A percentile compares a stretch with the other conserved stretches of the same genome.
phyloP scores from a whole-genome alignment of 257 asterid species.

The Coffea eugenioides region DNA sequence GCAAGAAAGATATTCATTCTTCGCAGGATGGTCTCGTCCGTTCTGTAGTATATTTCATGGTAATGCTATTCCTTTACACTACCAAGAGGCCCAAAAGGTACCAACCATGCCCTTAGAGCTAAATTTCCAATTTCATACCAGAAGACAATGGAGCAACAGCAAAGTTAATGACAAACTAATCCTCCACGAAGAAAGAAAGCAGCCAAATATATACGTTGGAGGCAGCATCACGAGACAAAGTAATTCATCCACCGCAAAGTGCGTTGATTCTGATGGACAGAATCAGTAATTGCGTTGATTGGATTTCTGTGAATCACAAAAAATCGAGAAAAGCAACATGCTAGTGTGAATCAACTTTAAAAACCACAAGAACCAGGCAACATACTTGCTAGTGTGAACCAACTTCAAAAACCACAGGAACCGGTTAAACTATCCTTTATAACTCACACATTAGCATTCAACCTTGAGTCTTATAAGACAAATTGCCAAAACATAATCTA shows the following conservation, averaged over 20 bases:
- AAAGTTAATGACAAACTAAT: neutral
- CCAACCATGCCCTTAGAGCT: too few species aligned
- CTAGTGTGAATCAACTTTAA: too few species aligned
- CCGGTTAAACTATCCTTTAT: neutral
- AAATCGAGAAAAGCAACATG: too few species aligned
- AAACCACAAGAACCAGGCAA: too few species aligned
- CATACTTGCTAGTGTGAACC: neutral
- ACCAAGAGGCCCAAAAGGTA: too few species aligned
- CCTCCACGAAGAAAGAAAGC: neutral
- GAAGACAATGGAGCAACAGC: neutral
- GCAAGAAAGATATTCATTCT: too few species aligned
- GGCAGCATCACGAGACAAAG: neutral
- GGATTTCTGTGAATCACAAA: neutral
- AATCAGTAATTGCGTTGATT: neutral
- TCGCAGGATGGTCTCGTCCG: too few species aligned
- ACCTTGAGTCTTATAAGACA: neutral
- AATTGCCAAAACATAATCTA: neutral
- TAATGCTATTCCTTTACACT: too few species aligned
- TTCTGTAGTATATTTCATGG: too few species aligned
- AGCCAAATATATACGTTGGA: neutral
- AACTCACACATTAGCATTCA: neutral
- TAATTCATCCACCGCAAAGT: neutral
- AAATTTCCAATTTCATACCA: neutral
- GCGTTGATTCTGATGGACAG: neutral
- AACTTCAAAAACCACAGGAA: neutral